Evolutionary conservation across 768 basidiomycete species (phyloP).

Genomic region (Amylocystis lapponica): DNA sequence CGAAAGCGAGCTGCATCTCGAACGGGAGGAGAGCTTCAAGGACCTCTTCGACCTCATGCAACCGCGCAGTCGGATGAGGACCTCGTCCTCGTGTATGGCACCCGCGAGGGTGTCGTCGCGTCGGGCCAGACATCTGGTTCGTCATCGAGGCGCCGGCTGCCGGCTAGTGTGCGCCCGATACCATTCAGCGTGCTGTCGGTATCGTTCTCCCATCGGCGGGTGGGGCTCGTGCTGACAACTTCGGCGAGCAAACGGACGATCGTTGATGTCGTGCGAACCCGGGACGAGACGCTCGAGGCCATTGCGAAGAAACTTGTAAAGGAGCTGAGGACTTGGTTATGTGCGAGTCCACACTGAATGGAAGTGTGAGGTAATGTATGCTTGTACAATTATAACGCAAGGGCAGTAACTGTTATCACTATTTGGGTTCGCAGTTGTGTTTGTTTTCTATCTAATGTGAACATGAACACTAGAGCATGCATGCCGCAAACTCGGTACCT

Average conservation of each 20-base stretch:
- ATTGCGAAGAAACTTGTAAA: conserved; percentile 47
- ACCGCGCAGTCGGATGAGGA: conserved; percentile 74
- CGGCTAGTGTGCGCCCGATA: conserved; percentile 12
- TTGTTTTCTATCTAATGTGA: no score
- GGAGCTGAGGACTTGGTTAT: conserved; percentile 41
- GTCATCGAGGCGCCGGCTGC: background rate
- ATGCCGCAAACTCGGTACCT: no score
- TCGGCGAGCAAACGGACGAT: conserved; percentile 44
- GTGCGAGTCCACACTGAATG: background rate
- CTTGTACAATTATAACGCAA: no score
- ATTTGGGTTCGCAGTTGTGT: no score
- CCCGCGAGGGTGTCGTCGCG: conserved; percentile 30
- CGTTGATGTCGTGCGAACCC: conserved; percentile 42
- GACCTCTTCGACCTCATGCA: conserved; percentile 76
- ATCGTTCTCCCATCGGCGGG: conserved; percentile 35
- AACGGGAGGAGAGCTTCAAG: conserved; percentile 68
- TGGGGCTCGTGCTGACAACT: conserved; percentile 31
- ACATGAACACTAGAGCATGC: no score
- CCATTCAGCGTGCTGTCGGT: conserved; percentile 34
- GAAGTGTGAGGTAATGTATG: no score
- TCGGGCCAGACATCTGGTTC: conserved; percentile 3
- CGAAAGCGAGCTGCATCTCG: conserved; percentile 69
- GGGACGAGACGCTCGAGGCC: conserved; percentile 52
- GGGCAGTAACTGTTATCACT: no score
- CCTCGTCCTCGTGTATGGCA: conserved; percentile 45